phyloP scores from a whole-genome alignment of 805 yeast genomes.

The Starmerella scarabaei region DNA sequence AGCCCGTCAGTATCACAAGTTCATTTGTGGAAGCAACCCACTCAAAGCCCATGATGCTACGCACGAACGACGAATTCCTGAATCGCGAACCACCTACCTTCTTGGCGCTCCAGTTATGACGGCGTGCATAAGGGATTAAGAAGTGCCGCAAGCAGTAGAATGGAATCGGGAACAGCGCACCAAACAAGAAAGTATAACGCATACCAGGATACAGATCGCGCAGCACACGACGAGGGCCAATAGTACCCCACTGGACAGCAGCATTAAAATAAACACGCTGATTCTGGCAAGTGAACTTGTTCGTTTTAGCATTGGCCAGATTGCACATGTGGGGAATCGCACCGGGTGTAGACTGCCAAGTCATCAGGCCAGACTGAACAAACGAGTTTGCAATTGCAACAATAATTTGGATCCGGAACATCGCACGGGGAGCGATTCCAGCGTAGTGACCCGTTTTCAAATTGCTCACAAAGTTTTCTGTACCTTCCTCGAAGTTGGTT shows the following conservation, averaged over 20 bases:
- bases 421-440: slow-evolving; percentile 45
- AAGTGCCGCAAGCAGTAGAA: slow-evolving; percentile 49
- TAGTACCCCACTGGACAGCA: slow-evolving; percentile 42
- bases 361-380: slow-evolving; percentile 24
- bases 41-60: slow-evolving; percentile 19
- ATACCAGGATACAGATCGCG: slow-evolving; percentile 16
- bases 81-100: slow-evolving; percentile 4
- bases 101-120: slow-evolving; percentile 2
- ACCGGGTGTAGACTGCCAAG: slow-evolving; percentile 27
- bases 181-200: slow-evolving; percentile 36
- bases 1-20: slow-evolving; percentile 33
- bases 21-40: slow-evolving; percentile 31
- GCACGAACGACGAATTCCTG: background rate
- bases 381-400: slow-evolving; percentile 22
- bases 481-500: slow-evolving; percentile 50
- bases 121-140: slow-evolving; percentile 17
- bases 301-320: slow-evolving; percentile 21
- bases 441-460: slow-evolving; percentile 43
- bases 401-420: slow-evolving; percentile 37
- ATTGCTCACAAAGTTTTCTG: slow-evolving; percentile 44
- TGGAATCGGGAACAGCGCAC: slow-evolving; percentile 44
- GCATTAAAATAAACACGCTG: slow-evolving; percentile 33
- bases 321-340: slow-evolving; percentile 29
- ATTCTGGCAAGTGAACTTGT: slow-evolving; percentile 7
- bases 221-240: slow-evolving; percentile 29